These are phyloP conservation scores for Tetrahymena elliotti DNA, from an alignment of 73 alveolate genomes.

Conservation along the genomic window DNA sequence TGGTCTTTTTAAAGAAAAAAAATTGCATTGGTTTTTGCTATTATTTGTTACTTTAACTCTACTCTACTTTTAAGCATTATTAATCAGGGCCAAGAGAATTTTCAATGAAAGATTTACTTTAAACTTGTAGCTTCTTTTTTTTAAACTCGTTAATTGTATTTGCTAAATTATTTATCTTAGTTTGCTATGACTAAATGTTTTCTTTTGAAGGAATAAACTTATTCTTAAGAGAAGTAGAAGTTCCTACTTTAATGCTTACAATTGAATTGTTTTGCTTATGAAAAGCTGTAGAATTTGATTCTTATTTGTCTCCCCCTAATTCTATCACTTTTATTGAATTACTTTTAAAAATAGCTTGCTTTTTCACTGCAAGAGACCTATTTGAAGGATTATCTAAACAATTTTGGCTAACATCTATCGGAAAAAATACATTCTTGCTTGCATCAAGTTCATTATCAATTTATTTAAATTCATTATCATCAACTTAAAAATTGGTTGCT, in stretches of 20 bases:
- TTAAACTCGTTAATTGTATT: background rate
- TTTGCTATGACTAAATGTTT: no score
- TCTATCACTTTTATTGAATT: background rate
- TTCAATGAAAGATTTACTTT: background rate
- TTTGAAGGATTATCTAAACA: background rate
- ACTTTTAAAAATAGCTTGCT: background rate
- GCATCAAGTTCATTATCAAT: background rate
- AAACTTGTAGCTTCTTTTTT: background rate
- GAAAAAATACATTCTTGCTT: background rate
- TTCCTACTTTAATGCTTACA: background rate
- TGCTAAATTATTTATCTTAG: background rate
- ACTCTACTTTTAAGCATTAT: background rate
- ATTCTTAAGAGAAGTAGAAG: background rate
- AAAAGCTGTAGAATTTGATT: background rate
- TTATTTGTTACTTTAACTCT: background rate
- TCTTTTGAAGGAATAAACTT: background rate
- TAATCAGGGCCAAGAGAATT: background rate
- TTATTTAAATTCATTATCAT: background rate
- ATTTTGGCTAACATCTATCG: background rate
- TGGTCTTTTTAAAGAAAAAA: background rate
- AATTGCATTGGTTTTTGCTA: background rate
- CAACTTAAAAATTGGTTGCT: background rate
- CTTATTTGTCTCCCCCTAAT: background rate
- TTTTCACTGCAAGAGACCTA: background rate
- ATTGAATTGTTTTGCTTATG: background rate